Evolutionary conservation across 306 rosid genomes (phyloP), one percentile per base, ranked within the genome.

Genomic region (Cicer judaicum): DNA sequence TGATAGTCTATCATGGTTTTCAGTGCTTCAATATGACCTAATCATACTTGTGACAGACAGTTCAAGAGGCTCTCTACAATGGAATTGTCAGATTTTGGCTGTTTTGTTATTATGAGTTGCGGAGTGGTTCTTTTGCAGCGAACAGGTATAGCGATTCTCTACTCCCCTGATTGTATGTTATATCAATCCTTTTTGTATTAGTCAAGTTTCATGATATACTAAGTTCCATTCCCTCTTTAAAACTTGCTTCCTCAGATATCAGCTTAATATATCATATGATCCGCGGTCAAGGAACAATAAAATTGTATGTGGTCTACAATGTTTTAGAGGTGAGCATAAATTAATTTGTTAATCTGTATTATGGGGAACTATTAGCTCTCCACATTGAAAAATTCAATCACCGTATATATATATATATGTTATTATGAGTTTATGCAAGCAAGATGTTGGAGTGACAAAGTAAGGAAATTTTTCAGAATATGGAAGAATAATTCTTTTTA

Each of bases 251-350:
- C 68, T 68, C 87, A 94, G 97, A 94, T 81, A 94, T 94, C 89
- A 94, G 97, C 85, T 90, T 94, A 85, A 94, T 94, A 82, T 94
- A 94, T 89, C 99, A 94, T 88, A 94, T 94, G 95, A 94, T 94
- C 73, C 97, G 97, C 40, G 97, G 99, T 85, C 96, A 94, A 85
- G 97, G 99, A 82, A 94, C 97, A 73, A 84, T 94, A 78, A 94
- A 94, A 85, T 57, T 94, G 41, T 94, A 94, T 59, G 97, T 92
- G 78, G 99, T 94, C 74, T 94, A 94, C 89, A 94, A 94, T 81
- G 91, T 94, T 71, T 80, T 92, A 86, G 97, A 94, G 96, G 99
- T 94, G 63, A 85, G 86, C 86, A 54, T 44, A 74, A 70, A 68
- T 53, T 60, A 71, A 70, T 61, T 68, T 62, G 65, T 53, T 38